These are phyloP conservation scores for Coelastrella sp. DNA, from an alignment of 139 green algal species.

Conservation along the genomic window DNA sequence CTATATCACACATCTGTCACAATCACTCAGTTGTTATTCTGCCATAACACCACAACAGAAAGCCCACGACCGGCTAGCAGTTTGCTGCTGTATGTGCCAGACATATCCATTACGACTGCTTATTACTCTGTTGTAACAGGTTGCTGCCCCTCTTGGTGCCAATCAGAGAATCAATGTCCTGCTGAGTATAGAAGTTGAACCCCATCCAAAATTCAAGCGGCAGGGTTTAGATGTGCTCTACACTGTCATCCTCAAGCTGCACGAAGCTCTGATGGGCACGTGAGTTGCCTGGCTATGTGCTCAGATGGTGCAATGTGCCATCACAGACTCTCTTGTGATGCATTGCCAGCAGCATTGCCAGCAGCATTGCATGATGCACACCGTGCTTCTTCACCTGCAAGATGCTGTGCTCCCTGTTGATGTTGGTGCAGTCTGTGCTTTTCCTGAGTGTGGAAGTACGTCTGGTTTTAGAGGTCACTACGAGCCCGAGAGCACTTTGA, in stretches of 20 bases:
- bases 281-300: neutral
- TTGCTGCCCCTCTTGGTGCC: neutral
- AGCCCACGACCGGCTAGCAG: no score
- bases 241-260: conserved; percentile 56
- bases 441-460: no score
- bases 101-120: neutral
- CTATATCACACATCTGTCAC: no score
- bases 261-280: conserved; percentile 58
- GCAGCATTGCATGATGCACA: no score
- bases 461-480: no score
- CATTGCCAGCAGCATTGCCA: no score
- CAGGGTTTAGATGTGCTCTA: conserved; percentile 64
- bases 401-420: no score
- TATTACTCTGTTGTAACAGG: neutral
- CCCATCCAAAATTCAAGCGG: conserved; percentile 62
- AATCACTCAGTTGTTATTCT: neutral
- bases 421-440: no score
- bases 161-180: conserved; percentile 60
- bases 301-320: neutral
- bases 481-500: no score
- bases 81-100: no score
- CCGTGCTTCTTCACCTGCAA: no score
- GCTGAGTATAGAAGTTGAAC: conserved; percentile 67
- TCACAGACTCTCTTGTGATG: neutral
- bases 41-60: neutral